These are phyloP conservation scores for Chenopodium suecicum DNA, from an alignment of 148 eudicot genomes.

Conservation along the genomic window DNA sequence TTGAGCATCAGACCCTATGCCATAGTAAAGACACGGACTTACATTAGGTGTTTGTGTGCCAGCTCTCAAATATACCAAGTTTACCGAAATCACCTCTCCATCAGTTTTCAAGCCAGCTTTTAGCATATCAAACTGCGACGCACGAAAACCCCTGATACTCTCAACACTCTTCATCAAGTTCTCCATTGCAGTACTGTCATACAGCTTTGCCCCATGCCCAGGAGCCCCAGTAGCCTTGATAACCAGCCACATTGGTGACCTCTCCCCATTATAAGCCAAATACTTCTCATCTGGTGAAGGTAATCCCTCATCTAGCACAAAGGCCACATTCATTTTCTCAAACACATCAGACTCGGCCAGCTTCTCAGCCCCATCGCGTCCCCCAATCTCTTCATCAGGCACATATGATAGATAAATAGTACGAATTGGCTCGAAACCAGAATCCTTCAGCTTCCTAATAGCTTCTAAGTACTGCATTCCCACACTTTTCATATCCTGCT, in stretches of 20 bases:
- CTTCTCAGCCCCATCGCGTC: constrained; percentile 75
- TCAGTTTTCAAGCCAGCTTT: constrained; percentile 75
- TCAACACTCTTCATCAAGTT: constrained; percentile 86
- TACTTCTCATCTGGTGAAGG: constrained; percentile 69
- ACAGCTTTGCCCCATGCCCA: constrained; percentile 93
- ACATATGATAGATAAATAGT: constrained; percentile 73
- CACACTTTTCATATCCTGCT: constrained; percentile 86
- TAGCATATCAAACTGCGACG: constrained; percentile 79
- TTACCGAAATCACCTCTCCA: constrained; percentile 85
- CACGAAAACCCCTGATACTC: constrained; percentile 73
- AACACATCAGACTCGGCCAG: constrained; percentile 61
- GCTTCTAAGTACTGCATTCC: constrained; percentile 96
- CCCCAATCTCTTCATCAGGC: constrained; percentile 96
- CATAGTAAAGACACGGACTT: constrained; percentile 16
- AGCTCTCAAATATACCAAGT: constrained; percentile 84
- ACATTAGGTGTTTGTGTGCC: constrained; percentile 89
- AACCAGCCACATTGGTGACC: constrained; percentile 85
- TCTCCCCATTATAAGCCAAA: constrained; percentile 71
- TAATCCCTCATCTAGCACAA: constrained; percentile 83
- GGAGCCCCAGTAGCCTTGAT: constrained; percentile 87
- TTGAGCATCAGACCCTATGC: neutral
- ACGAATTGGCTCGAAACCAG: constrained; percentile 70
- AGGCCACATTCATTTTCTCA: constrained; percentile 71
- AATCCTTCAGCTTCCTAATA: constrained; percentile 58
- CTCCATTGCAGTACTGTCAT: constrained; percentile 89